Conservation (phyloP, 2,329 filamentous ascomycete species). For the Gremmenia infestans region DNA sequence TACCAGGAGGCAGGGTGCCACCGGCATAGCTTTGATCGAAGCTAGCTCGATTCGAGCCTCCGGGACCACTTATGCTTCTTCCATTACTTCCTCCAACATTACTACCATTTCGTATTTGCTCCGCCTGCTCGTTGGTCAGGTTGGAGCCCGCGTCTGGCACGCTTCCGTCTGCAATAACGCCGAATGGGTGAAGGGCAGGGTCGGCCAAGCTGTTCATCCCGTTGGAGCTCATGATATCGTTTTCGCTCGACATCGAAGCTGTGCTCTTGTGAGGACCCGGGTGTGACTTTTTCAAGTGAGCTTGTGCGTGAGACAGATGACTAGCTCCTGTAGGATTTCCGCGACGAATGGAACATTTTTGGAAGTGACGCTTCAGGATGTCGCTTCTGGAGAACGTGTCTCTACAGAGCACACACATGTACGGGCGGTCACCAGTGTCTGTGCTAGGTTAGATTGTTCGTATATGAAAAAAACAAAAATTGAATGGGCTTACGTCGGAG, state of each 20-base stretch:
- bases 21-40: slow-evolving; percentile 53
- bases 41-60: slow-evolving; percentile 38
- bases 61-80: slow-evolving; percentile 52
- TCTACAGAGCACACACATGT: slow-evolving; percentile 96
- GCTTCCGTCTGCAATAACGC: slow-evolving; percentile 44
- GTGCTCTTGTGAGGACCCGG: slow-evolving; percentile 49
- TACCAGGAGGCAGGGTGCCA: slow-evolving; percentile 56
- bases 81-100: slow-evolving; percentile 52
- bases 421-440: slow-evolving; percentile 97
- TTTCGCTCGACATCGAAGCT: slow-evolving; percentile 53
- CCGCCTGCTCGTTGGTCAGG: slow-evolving; percentile 56
- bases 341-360: slow-evolving; percentile 95
- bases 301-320: slow-evolving; percentile 88
- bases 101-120: slow-evolving; percentile 54
- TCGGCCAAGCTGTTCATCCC: slow-evolving; percentile 58
- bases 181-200: slow-evolving; percentile 53
- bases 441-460: slow-evolving; percentile 21
- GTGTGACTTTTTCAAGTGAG: slow-evolving; percentile 76
- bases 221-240: slow-evolving; percentile 54
- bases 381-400: slow-evolving; percentile 98
- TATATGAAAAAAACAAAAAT: not conserved
- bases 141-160: slow-evolving; percentile 29
- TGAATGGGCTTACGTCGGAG: slow-evolving; percentile 74
- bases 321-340: slow-evolving; percentile 94
- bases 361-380: slow-evolving; percentile 97